Conservation (phyloP, 1,284 basidiomycete genomes). For the Somion occarium region DNA sequence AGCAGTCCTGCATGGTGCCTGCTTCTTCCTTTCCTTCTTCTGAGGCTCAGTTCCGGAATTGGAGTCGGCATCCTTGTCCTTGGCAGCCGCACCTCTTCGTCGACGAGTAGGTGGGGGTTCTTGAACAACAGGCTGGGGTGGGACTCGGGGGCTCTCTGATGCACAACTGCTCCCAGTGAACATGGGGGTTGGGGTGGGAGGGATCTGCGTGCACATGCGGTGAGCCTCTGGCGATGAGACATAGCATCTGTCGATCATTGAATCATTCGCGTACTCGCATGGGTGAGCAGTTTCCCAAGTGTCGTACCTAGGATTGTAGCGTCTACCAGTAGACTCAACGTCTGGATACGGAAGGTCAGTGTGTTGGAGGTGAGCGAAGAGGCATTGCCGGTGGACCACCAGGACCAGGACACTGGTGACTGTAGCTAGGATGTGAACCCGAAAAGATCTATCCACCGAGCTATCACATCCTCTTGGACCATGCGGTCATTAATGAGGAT, state of each 20-base stretch:
- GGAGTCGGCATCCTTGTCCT: slow-evolving; percentile 32
- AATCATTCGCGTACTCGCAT: slow-evolving; percentile 22
- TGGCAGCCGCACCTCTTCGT: no score
- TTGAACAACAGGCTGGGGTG: slow-evolving; percentile 25
- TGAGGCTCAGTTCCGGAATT: slow-evolving; percentile 25
- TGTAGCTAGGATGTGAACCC: slow-evolving; percentile 24
- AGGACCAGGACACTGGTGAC: slow-evolving; percentile 19
- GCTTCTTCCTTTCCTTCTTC: slow-evolving; percentile 41
- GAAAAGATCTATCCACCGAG: slow-evolving; percentile 50
- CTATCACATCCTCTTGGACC: slow-evolving; percentile 22
- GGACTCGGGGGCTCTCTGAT: slow-evolving; percentile 38
- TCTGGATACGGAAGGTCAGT: slow-evolving; percentile 13
- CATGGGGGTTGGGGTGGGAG: slow-evolving; percentile 23
- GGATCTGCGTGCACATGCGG: slow-evolving; percentile 20
- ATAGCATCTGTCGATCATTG: slow-evolving; percentile 23
- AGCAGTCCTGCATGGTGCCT: slow-evolving; percentile 31
- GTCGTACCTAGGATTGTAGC: slow-evolving; percentile 34
- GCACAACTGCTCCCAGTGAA: slow-evolving; percentile 23
- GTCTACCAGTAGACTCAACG: slow-evolving; percentile 18
- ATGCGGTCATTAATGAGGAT: slow-evolving; percentile 12
- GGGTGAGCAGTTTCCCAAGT: slow-evolving; percentile 16
- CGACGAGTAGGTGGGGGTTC: no score
- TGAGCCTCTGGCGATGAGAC: slow-evolving; percentile 28
- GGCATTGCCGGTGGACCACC: slow-evolving; percentile 12
- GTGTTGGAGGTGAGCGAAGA: slow-evolving; percentile 16